These are phyloP conservation scores for Ceratobasidium sp. DNA, from an alignment of 1,284 basidiomycete species.

Conservation along the genomic window DNA sequence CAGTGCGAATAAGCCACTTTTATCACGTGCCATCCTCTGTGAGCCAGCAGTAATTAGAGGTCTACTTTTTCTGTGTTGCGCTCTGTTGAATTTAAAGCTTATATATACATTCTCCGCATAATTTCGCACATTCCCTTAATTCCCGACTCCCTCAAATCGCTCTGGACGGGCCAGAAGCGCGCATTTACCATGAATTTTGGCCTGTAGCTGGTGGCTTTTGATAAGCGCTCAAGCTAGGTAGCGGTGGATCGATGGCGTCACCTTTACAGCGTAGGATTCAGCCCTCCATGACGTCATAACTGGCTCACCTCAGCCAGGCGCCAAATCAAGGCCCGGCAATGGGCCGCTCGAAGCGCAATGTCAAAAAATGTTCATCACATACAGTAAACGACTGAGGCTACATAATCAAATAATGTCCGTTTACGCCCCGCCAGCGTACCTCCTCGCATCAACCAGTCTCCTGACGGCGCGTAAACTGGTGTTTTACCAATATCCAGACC, in stretches of 20 bases:
- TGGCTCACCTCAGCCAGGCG: too few species aligned
- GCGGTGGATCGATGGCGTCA: slow-evolving; percentile 13
- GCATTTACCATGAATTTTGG: slow-evolving; percentile 3
- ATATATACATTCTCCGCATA: background rate
- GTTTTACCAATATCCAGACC: too few species aligned
- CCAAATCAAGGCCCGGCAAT: too few species aligned
- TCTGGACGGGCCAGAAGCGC: background rate
- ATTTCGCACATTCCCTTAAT: background rate
- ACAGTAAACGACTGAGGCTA: background rate
- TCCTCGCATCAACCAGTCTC: too few species aligned
- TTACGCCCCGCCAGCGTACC: too few species aligned
- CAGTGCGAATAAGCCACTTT: background rate
- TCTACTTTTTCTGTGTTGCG: slow-evolving; percentile 2
- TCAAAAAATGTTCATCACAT: slow-evolving; percentile 6
- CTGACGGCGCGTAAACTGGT: too few species aligned
- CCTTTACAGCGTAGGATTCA: slow-evolving; percentile 2
- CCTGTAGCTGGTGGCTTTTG: background rate
- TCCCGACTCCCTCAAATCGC: background rate
- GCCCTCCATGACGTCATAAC: too few species aligned
- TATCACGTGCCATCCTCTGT: slow-evolving; percentile 2
- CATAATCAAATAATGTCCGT: slow-evolving; percentile 33
- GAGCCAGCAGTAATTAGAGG: slow-evolving; percentile 6
- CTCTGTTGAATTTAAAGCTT: background rate
- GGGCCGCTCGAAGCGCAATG: background rate
- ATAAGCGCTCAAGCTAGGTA: slow-evolving; percentile 15